These are phyloP conservation scores for Paracoccidioides brasiliensis DNA, from an alignment of 2,329 filamentous ascomycete genomes.

Conservation along the genomic window DNA sequence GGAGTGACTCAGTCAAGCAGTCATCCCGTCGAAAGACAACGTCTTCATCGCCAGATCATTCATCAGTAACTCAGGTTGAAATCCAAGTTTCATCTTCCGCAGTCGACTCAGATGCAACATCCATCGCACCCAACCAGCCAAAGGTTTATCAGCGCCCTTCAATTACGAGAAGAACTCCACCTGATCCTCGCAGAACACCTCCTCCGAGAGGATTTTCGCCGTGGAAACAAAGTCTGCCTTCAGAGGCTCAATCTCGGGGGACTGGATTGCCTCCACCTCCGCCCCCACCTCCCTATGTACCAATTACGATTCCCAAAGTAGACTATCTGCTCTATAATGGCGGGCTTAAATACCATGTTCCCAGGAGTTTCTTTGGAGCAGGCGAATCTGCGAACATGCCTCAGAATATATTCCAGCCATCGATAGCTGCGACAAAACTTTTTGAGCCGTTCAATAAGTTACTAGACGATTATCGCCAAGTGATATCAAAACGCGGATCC, in stretches of 20 bases:
- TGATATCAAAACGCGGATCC: slow-evolving; percentile 73
- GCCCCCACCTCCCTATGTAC: slow-evolving; percentile 55
- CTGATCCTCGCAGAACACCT: neutral
- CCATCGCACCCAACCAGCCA: slow-evolving; percentile 32
- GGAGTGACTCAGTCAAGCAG: slow-evolving; percentile 21
- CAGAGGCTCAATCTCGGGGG: neutral
- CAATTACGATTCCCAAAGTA: slow-evolving; percentile 62
- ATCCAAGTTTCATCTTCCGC: slow-evolving; percentile 18
- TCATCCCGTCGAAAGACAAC: slow-evolving; percentile 19
- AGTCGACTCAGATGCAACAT: slow-evolving; percentile 34
- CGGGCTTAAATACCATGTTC: slow-evolving; percentile 57
- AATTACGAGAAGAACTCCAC: neutral
- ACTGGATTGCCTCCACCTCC: slow-evolving; percentile 48
- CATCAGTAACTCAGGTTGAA: slow-evolving; percentile 23
- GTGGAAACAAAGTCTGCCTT: neutral
- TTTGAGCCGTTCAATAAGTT: slow-evolving; percentile 75
- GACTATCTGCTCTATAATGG: slow-evolving; percentile 89
- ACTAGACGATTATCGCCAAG: slow-evolving; percentile 71
- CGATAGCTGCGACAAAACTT: slow-evolving; percentile 55
- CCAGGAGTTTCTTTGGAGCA: slow-evolving; percentile 53
- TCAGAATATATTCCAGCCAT: slow-evolving; percentile 48
- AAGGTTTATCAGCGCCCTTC: slow-evolving; percentile 18
- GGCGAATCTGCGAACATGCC: slow-evolving; percentile 43
- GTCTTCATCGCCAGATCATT: slow-evolving; percentile 21
- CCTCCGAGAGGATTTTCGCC: neutral